These are phyloP conservation scores for Thermomucor indicae-seudaticae DNA, from an alignment of 371 early-diverging fungal species.

Conservation along the genomic window DNA sequence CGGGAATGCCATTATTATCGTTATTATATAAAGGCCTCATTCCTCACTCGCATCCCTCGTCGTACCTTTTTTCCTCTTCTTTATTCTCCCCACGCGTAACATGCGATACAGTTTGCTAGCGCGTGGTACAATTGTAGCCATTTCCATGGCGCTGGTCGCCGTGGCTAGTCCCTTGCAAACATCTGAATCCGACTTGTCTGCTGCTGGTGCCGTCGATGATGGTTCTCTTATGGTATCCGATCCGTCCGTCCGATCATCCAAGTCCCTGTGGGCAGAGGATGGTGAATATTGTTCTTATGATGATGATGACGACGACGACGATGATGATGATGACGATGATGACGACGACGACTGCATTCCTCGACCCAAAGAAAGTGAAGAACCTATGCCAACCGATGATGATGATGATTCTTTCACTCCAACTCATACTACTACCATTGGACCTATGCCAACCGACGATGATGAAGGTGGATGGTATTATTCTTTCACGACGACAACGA, in stretches of 20 bases:
- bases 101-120: constrained; percentile 1
- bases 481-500: too few species aligned
- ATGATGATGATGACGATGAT: not conserved
- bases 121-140: constrained; percentile 3
- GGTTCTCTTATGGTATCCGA: too few species aligned
- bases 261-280: not conserved
- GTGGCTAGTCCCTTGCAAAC: constrained; percentile 1
- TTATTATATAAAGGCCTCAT: too few species aligned
- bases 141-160: constrained; percentile 15
- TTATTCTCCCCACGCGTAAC: not conserved
- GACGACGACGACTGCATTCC: not conserved
- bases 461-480: too few species aligned
- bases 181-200: not conserved
- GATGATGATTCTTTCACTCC: too few species aligned
- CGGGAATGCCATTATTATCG: too few species aligned
- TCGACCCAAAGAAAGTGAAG: not conserved
- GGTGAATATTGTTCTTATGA: not conserved
- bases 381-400: not conserved
- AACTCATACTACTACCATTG: too few species aligned
- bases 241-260: too few species aligned
- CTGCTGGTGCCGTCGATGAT: not conserved
- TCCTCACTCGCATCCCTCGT: not conserved
- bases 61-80: not conserved
- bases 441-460: too few species aligned
- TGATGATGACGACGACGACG: not conserved